These are phyloP conservation scores for Fomitopsis serialis DNA, from an alignment of 768 basidiomycete species.

Conservation along the genomic window DNA sequence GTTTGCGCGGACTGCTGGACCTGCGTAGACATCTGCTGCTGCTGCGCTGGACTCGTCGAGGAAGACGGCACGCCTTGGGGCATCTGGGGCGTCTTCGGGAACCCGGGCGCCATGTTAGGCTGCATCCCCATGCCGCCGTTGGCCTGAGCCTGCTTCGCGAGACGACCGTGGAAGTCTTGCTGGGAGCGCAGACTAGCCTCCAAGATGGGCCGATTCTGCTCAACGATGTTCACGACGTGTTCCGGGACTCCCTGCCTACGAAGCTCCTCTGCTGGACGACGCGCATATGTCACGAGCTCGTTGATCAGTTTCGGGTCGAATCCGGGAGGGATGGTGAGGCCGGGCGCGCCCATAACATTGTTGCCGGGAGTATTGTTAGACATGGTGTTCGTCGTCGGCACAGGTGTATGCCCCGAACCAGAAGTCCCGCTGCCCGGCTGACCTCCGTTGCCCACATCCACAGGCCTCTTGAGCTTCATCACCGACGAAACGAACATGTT, in stretches of 20 bases:
- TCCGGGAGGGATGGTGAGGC: background rate
- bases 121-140: background rate
- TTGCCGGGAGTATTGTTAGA: background rate
- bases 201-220: constrained; percentile 39
- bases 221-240: constrained; percentile 49
- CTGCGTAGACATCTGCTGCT: background rate
- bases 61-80: too few species aligned
- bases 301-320: constrained; percentile 35
- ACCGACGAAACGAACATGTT: constrained; percentile 13
- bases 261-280: constrained; percentile 44
- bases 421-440: background rate
- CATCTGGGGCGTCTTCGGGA: background rate
- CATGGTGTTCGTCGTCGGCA: too few species aligned
- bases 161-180: constrained; percentile 3
- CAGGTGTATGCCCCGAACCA: background rate
- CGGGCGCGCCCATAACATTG: background rate
- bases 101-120: background rate
- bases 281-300: constrained; percentile 42
- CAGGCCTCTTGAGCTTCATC: background rate
- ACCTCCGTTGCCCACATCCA: background rate
- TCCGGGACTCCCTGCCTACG: constrained; percentile 45
- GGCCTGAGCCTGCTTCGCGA: background rate
- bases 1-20: too few species aligned
- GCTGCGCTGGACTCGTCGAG: too few species aligned
- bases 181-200: constrained; percentile 14